phyloP scores from a whole-genome alignment of 2,329 filamentous ascomycete genomes.

The Talaromyces sp. region DNA sequence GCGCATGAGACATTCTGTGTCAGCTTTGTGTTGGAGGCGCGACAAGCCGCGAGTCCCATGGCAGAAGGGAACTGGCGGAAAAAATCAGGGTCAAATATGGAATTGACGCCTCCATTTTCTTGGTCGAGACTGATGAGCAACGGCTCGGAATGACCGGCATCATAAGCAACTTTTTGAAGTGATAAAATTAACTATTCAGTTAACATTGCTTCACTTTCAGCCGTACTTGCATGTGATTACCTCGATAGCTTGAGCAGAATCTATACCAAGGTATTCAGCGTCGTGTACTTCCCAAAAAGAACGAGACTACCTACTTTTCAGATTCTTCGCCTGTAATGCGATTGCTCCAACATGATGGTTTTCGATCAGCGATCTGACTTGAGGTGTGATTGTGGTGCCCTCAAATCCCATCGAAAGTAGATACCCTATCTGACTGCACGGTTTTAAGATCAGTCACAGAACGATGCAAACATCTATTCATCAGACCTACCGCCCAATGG shows the following conservation, averaged over 20 bases:
- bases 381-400: slow-evolving; percentile 10
- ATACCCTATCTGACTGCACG: slow-evolving; percentile 4
- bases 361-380: slow-evolving; percentile 10
- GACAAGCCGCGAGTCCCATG: slow-evolving; percentile 10
- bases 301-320: neutral
- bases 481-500: neutral
- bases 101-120: slow-evolving; percentile 11
- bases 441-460: neutral
- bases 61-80: slow-evolving; percentile 10
- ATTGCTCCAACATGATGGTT: slow-evolving; percentile 6
- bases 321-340: slow-evolving; percentile 9
- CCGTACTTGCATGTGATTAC: neutral
- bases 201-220: neutral
- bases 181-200: slow-evolving; percentile 5
- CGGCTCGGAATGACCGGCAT: slow-evolving; percentile 6
- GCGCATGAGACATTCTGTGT: slow-evolving; percentile 6
- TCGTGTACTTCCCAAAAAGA: neutral
- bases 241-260: slow-evolving; percentile 9
- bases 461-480: neutral
- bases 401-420: slow-evolving; percentile 11
- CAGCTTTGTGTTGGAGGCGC: slow-evolving; percentile 1
- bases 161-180: slow-evolving; percentile 9
- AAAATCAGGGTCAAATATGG: slow-evolving; percentile 9
- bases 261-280: neutral
- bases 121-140: slow-evolving; percentile 11